Percentiles rank a stretch among this genome's conserved stretches.
These are phyloP conservation scores for Auricularia sp. DNA, from an alignment of 768 basidiomycete species.

Conservation along the genomic window DNA sequence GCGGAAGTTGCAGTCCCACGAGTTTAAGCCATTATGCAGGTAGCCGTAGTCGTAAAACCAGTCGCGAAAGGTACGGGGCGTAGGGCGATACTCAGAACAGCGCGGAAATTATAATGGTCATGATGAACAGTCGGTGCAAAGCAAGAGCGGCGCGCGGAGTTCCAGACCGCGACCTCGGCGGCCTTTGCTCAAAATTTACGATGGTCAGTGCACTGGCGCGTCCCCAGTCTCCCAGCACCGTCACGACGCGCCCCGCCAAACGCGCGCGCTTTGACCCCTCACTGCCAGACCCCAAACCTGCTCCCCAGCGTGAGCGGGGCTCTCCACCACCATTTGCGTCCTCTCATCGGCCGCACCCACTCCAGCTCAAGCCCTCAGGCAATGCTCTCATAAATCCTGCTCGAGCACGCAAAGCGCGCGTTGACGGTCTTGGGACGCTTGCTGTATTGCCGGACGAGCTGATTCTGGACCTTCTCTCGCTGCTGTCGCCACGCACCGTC, in stretches of 20 bases:
- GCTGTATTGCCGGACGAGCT: slow-evolving; percentile 12
- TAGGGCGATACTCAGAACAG: too few relatives aligned
- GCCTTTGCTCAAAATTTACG: too few relatives aligned
- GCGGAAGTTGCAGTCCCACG: too few relatives aligned
- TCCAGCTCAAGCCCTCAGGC: neutral
- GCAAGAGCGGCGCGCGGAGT: too few relatives aligned
- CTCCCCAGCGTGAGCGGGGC: neutral
- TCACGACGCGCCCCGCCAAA: neutral
- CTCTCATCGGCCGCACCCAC: neutral
- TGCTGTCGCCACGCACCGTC: slow-evolving; percentile 7
- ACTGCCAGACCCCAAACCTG: neutral
- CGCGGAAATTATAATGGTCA: too few relatives aligned
- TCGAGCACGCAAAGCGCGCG: neutral
- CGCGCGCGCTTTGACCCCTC: neutral
- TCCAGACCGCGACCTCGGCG: too few relatives aligned
- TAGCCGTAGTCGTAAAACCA: too few relatives aligned
- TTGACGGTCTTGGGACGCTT: slow-evolving; percentile 1
- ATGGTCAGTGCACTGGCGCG: too few relatives aligned
- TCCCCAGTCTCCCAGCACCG: too few relatives aligned
- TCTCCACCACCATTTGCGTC: neutral
- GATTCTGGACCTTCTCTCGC: slow-evolving; percentile 8
- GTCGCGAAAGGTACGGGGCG: too few relatives aligned
- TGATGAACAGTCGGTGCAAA: too few relatives aligned
- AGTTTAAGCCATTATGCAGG: too few relatives aligned
- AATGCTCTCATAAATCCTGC: neutral